phyloP scores from a whole-genome alignment of 345 rosid genomes.

The Lepidium sativum region DNA sequence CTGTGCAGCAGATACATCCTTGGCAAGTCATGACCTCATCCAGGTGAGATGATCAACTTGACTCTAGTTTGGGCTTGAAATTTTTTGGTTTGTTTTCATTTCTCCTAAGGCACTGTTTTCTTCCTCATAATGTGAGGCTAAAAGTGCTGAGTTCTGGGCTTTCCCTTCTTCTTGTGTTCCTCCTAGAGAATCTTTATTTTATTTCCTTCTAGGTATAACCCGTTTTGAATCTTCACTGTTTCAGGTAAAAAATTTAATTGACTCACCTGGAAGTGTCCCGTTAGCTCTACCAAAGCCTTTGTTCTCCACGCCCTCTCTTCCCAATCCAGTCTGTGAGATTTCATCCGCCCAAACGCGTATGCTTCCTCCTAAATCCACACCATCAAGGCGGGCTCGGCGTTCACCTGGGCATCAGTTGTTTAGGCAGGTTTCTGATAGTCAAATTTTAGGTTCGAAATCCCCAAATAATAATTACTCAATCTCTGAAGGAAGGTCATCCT shows the following conservation, averaged over 20 bases:
- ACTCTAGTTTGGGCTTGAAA: slow-evolving; percentile 5
- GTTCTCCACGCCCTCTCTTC: slow-evolving; percentile 44
- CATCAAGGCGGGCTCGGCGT: slow-evolving; percentile 59
- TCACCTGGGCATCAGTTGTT: slow-evolving; percentile 74
- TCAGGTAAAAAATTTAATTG: slow-evolving; percentile 53
- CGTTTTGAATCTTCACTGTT: slow-evolving; percentile 8
- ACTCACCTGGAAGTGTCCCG: slow-evolving; percentile 40
- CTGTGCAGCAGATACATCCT: slow-evolving; percentile 48
- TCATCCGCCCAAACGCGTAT: slow-evolving; percentile 30
- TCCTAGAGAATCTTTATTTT: background rate
- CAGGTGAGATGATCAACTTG: slow-evolving; percentile 40
- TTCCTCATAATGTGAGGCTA: background rate
- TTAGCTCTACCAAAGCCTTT: slow-evolving; percentile 47
- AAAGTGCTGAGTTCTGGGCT: background rate
- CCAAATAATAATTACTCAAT: slow-evolving; percentile 52
- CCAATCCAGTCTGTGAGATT: slow-evolving; percentile 44
- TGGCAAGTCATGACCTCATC: slow-evolving; percentile 36
- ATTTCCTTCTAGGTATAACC: background rate
- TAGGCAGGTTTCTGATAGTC: slow-evolving; percentile 89
- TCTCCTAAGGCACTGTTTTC: too few species aligned
- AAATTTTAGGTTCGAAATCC: slow-evolving; percentile 67
- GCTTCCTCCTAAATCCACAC: slow-evolving; percentile 69
- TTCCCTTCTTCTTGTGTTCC: background rate
- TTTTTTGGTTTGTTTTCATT: too few species aligned
- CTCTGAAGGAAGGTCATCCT: slow-evolving; percentile 82